Evolutionary conservation across 768 basidiomycete genomes (phyloP), one percentile per base, ranked within the genome.

Genomic region (Coprinopsis marcescibilis): DNA sequence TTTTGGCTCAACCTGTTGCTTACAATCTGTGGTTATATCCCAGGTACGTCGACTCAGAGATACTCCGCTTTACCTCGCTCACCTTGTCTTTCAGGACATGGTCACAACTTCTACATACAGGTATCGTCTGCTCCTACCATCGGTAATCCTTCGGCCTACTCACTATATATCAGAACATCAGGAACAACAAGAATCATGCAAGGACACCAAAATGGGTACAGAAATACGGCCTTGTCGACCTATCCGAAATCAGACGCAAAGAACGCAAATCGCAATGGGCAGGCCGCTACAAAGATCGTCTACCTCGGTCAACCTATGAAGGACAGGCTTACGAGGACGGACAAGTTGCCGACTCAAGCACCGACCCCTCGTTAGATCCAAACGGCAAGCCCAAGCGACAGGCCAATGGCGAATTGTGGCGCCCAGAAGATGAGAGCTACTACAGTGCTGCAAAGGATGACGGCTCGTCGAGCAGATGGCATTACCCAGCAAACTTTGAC

Each of bases 141-240:
- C 42, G 29, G 27, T 17, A 17, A 41, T 23, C 51, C 40, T 27
- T 17, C 17, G 20, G 19, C 46, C 23, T 52, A 39, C 37, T 55
- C 29, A 29, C 26, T 15, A 15, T 48, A n/a, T 40, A 21, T 45
- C 17, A 97, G 83, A 96, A 96, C 65, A 82, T 97, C 54, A 76
- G 94, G 47, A 97, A 96, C 69, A 97, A 97, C 73, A 90, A 94
- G 73, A 94, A 81, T 56, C 78, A 88, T 60, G 73, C 76, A 12
- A 82, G 94, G 35, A 96, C 94, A n/a, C 94, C 94, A 15, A 94
- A 96, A 65, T 97, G 94, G 94, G 85, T 85, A 0, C 73, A 88
- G 65, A 78, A 85, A 52, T 90, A 90, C 63, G 94, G 94, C 30
- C 85, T 97, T 36, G 81, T 97, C 52, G 81, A 92, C 62, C 83